Evolutionary conservation across 2,329 filamentous ascomycete genomes (phyloP).

Genomic region (Alternaria hordeiaustralica): DNA sequence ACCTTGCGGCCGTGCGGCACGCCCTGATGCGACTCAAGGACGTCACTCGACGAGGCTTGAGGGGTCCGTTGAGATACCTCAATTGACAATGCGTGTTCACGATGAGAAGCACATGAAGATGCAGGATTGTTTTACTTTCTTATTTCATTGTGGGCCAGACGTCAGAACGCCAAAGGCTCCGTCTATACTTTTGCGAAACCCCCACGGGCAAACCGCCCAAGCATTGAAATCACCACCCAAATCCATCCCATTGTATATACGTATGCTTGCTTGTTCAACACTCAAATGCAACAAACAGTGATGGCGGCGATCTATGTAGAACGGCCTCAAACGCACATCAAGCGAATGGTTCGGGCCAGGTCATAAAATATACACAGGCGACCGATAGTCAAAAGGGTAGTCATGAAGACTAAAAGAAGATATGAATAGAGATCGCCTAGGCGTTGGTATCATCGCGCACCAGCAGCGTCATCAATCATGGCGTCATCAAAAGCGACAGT

Average conservation of each 20-base stretch:
- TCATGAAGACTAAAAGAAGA: conserved; percentile 21
- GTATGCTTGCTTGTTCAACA: conserved; percentile 17
- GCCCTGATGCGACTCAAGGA: conserved; percentile 21
- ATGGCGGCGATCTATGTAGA: conserved; percentile 25
- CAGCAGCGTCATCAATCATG: conserved; percentile 49
- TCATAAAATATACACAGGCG: conserved; percentile 46
- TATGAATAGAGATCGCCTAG: conserved; percentile 30
- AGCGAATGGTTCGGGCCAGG: conserved; percentile 31
- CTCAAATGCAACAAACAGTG: conserved; percentile 13
- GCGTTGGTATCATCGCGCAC: conserved; percentile 32
- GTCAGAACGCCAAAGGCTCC: conserved; percentile 26
- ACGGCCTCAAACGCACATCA: conserved; percentile 26
- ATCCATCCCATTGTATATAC: conserved; percentile 26
- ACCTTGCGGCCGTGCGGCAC: conserved; percentile 19
- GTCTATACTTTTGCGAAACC: conserved; percentile 32
- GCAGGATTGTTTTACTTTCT: conserved; percentile 3
- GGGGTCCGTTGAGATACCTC: background rate
- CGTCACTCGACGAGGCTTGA: conserved; percentile 18
- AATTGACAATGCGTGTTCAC: background rate
- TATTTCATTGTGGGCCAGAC: conserved; percentile 20
- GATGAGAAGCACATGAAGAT: background rate
- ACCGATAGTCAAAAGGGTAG: conserved; percentile 36
- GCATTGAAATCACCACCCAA: conserved; percentile 23
- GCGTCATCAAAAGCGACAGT: conserved; percentile 36
- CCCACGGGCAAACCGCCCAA: conserved; percentile 22